phyloP scores from a whole-genome alignment of 2,329 filamentous ascomycete genomes.

The Cercospora berteroae region DNA sequence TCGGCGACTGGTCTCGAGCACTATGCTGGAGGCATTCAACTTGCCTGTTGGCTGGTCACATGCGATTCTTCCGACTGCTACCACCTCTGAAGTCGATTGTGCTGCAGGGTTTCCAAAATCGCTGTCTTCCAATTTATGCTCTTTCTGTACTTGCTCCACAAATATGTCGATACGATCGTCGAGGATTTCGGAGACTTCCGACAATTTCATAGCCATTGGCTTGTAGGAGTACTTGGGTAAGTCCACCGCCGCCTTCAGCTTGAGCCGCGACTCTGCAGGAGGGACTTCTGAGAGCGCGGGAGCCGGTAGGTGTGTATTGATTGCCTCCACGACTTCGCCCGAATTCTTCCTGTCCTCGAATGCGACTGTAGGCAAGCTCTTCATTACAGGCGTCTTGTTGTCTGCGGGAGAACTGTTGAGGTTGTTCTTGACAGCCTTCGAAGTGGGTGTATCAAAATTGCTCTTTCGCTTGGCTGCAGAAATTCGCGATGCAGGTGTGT shows the following conservation, averaged over 20 bases:
- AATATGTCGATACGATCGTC: constrained; percentile 96
- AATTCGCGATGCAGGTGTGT: constrained; percentile 41
- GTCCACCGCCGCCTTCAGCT: constrained; percentile 81
- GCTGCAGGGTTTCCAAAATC: constrained; percentile 84
- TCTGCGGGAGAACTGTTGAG: constrained; percentile 51
- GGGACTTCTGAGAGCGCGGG: constrained; percentile 49
- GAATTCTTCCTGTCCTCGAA: constrained; percentile 77
- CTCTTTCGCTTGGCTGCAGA: constrained; percentile 51
- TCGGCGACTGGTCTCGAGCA: constrained; percentile 82
- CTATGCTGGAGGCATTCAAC: constrained; percentile 78
- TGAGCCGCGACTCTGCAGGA: constrained; percentile 73
- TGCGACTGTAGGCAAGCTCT: constrained; percentile 38
- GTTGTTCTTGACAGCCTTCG: constrained; percentile 45
- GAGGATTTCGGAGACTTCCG: constrained; percentile 86
- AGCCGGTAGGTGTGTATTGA: constrained; percentile 72
- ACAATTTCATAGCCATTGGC: constrained; percentile 90
- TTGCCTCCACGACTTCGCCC: constrained; percentile 76
- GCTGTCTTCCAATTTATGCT: constrained; percentile 72
- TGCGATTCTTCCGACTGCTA: constrained; percentile 88
- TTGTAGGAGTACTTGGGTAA: constrained; percentile 89
- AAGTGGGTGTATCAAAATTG: constrained; percentile 51
- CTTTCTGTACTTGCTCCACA: constrained; percentile 66
- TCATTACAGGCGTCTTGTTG: constrained; percentile 37
- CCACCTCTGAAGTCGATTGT: constrained; percentile 79
- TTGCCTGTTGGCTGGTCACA: constrained; percentile 84